Evolutionary conservation across 1,284 basidiomycete genomes (phyloP).

Genomic region (Naganishia cerealis): DNA sequence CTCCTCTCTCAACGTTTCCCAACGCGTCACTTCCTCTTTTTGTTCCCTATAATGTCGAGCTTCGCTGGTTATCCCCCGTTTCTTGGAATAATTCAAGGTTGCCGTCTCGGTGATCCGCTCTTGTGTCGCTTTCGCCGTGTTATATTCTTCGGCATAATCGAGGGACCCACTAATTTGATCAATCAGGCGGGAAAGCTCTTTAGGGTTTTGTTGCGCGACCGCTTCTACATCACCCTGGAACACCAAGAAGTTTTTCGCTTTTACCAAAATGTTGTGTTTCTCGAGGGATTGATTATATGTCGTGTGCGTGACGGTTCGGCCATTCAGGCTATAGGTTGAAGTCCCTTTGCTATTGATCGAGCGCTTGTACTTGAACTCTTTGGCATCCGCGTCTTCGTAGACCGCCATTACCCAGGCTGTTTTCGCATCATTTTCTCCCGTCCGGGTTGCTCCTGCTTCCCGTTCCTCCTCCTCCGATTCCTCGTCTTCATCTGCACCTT

Average conservation of each 20-base stretch:
- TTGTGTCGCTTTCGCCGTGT: constrained; percentile 79
- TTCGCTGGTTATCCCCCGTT: constrained; percentile 88
- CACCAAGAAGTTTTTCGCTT: constrained; percentile 99
- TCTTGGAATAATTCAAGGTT: constrained; percentile 89
- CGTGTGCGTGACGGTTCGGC: constrained; percentile 73
- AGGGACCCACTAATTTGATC: constrained; percentile 94
- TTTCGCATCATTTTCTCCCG: constrained; percentile 62
- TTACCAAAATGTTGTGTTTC: constrained; percentile 92
- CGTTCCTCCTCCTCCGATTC: constrained; percentile 60
- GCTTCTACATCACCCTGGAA: constrained; percentile 99
- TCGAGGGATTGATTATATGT: constrained; percentile 82
- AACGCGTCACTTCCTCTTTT: constrained; percentile 87
- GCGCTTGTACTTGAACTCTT: constrained; percentile 85
- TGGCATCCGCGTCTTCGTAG: constrained; percentile 71
- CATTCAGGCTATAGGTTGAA: constrained; percentile 85
- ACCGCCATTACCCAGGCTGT: constrained; percentile 94
- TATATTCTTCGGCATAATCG: constrained; percentile 85
- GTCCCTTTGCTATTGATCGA: constrained; percentile 85
- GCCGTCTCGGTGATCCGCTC: constrained; percentile 89
- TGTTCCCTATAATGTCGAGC: constrained; percentile 98
- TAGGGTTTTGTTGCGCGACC: constrained; percentile 90
- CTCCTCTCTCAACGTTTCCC: constrained; percentile 74
- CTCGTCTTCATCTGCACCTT: constrained; percentile 56
- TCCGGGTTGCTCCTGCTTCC: constrained; percentile 13
- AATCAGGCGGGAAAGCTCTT: constrained; percentile 83